Base-by-base conservation (phyloP, 768 basidiomycete species). In the Thelephora ganbajun region DNA sequence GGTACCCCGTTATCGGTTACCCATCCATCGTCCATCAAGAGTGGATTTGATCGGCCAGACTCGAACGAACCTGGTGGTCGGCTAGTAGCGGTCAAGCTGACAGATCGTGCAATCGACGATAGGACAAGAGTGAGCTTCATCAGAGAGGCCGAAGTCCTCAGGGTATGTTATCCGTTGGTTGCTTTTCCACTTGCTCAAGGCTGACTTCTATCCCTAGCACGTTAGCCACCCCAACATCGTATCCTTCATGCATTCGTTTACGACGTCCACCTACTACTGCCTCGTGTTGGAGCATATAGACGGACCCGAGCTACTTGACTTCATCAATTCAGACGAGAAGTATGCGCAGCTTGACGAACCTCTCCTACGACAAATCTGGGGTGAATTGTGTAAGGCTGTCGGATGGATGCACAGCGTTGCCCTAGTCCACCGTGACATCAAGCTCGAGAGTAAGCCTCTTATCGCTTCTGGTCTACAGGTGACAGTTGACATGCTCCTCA, bases 381-480 rank as follows among this genome's bases (percentile, higher is more conserved):
- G 69, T 33, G 91, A 92, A 62, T 68, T 94, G 3, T 77, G 74
- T 50, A 72, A 73, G 33, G 89, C 81, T 5, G 82, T 92, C 0
- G 79, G 76, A 5, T 94, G 88, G 86, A 80, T 94, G 76, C 90
- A 94, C 57, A 69, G 75, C 35, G 83, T 85, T 12, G 80, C 80
- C 1, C 70, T 92, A 35, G 89, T 94, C 1, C 91, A 94, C 62
- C 73, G 91, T 3, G 91, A 93, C 63, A 79, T 94, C 65, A 94
- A 94, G 65, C 77, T 83, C n/a, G 80, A 83, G 61, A 81, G 79
- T 80, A 49, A 43, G 76, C 66, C 6, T 44, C 3, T 18, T 22
- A 18, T 20, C 13, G 30, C 34, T 45, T 43, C 36, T 35, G 13
- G 5, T 33, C 16, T 22, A 11, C 11, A 6, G 35, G 48, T 41